Percentiles rank a stretch among this genome's conserved stretches.
These are phyloP conservation scores for Conoideocrella luteorostrata DNA, from an alignment of 2,329 filamentous ascomycete genomes.

Conservation along the genomic window DNA sequence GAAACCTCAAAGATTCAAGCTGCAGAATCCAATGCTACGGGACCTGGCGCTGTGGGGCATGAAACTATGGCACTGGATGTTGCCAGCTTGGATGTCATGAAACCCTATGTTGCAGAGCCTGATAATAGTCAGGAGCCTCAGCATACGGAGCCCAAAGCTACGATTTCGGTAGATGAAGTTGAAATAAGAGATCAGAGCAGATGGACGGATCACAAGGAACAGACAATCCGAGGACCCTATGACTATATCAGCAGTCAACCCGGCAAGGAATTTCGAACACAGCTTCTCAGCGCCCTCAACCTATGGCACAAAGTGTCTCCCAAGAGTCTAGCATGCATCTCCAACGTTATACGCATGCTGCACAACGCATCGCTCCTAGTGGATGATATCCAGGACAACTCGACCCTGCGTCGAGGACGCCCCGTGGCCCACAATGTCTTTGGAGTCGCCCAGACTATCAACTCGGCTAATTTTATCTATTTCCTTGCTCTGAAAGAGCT, in stretches of 20 bases:
- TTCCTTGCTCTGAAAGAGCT: slow-evolving; percentile 73
- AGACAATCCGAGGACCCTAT: slow-evolving; percentile 69
- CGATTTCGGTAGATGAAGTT: too few relatives aligned
- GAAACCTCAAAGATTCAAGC: too few relatives aligned
- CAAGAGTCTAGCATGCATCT: slow-evolving; percentile 66
- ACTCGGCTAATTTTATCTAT: slow-evolving; percentile 85
- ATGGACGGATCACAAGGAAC: slow-evolving; percentile 74
- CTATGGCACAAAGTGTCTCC: slow-evolving; percentile 69
- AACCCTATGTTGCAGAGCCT: too few relatives aligned
- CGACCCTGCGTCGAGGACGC: slow-evolving; percentile 66
- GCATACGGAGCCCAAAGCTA: too few relatives aligned
- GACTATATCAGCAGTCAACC: slow-evolving; percentile 74
- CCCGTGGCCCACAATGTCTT: slow-evolving; percentile 83
- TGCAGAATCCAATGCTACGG: too few relatives aligned
- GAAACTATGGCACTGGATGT: too few relatives aligned
- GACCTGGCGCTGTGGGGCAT: too few relatives aligned
- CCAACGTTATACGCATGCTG: slow-evolving; percentile 74
- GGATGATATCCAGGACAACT: slow-evolving; percentile 83
- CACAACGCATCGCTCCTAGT: slow-evolving; percentile 79
- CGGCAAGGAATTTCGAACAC: slow-evolving; percentile 77
- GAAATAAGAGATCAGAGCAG: too few relatives aligned
- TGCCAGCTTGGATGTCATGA: too few relatives aligned
- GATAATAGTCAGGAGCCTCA: too few relatives aligned
- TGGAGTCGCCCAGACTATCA: slow-evolving; percentile 82
- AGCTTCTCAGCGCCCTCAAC: slow-evolving; percentile 77